A percentile compares a stretch with the other conserved stretches of the same genome.
Evolutionary conservation across 768 basidiomycete species (phyloP).

Genomic region (Mrakia frigida): DNA sequence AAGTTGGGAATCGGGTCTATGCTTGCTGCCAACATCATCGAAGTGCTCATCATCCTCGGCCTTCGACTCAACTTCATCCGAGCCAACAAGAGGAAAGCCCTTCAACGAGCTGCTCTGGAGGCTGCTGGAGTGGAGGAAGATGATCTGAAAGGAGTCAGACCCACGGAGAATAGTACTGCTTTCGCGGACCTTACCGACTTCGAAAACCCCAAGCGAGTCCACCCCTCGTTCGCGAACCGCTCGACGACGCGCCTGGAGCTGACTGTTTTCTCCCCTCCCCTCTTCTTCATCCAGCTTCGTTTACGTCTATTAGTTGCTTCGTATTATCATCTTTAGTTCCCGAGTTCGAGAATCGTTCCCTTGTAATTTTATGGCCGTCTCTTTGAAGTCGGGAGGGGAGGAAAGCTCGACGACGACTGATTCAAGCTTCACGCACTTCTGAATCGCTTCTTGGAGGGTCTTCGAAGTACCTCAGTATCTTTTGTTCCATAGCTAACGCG

Average conservation of each 20-base stretch:
- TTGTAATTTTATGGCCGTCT: neutral
- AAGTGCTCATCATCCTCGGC: neutral
- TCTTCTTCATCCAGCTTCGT: neutral
- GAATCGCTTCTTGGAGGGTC: too few relatives aligned
- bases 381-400: too few relatives aligned
- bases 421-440: too few relatives aligned
- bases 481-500: too few relatives aligned
- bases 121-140: neutral
- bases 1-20: slow-evolving; percentile 13
- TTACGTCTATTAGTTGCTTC: neutral
- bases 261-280: neutral
- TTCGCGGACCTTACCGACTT: slow-evolving; percentile 4
- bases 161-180: neutral
- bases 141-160: neutral
- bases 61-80: slow-evolving; percentile 8
- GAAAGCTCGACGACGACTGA: too few relatives aligned
- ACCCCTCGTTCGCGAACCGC: neutral
- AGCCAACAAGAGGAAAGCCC: neutral
- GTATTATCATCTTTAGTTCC: neutral
- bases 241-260: neutral
- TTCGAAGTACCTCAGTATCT: too few relatives aligned
- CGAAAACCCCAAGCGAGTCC: slow-evolving; percentile 1
- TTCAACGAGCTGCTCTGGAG: neutral
- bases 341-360: neutral
- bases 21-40: neutral